phyloP scores from a whole-genome alignment of 2,329 filamentous ascomycete species.

The Pseudogymnoascus sp. region DNA sequence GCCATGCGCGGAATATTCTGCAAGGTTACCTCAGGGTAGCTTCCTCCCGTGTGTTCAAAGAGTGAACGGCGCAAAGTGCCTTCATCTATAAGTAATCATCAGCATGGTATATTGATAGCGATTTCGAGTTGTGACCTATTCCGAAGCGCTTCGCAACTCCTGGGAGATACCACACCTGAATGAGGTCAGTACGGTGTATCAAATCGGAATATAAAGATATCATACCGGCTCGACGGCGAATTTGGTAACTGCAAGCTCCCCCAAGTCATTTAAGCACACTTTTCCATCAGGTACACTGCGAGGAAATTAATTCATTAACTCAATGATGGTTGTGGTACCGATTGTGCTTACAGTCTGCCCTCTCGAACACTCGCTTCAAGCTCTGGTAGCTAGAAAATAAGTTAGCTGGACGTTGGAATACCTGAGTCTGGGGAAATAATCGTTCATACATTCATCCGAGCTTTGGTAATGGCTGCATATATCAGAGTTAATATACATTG shows the following conservation, averaged over 20 bases:
- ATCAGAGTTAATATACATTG: background rate
- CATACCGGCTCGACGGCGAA: constrained; percentile 85
- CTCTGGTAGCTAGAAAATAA: constrained; percentile 61
- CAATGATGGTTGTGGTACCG: background rate
- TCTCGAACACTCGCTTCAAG: constrained; percentile 77
- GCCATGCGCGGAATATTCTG: constrained; percentile 18
- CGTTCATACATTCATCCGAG: constrained; percentile 27
- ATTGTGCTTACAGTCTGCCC: constrained; percentile 54
- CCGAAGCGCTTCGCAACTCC: constrained; percentile 89
- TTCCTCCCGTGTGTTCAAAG: constrained; percentile 93
- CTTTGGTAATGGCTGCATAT: constrained; percentile 27
- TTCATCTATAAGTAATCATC: constrained; percentile 51
- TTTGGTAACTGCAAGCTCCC: constrained; percentile 88
- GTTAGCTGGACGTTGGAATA: constrained; percentile 5
- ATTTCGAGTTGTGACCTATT: constrained; percentile 38
- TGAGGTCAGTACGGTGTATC: background rate
- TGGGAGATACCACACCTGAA: constrained; percentile 67
- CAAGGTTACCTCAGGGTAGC: constrained; percentile 64
- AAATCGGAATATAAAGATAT: constrained; percentile 34
- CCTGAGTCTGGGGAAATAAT: background rate
- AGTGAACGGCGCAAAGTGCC: constrained; percentile 74
- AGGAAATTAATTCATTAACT: constrained; percentile 11
- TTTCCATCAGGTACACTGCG: constrained; percentile 58
- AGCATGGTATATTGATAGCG: constrained; percentile 16
- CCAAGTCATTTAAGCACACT: constrained; percentile 71